Evolutionary conservation across 2,329 filamentous ascomycete genomes (phyloP).

Genomic region (Hymenoscyphus linearis): DNA sequence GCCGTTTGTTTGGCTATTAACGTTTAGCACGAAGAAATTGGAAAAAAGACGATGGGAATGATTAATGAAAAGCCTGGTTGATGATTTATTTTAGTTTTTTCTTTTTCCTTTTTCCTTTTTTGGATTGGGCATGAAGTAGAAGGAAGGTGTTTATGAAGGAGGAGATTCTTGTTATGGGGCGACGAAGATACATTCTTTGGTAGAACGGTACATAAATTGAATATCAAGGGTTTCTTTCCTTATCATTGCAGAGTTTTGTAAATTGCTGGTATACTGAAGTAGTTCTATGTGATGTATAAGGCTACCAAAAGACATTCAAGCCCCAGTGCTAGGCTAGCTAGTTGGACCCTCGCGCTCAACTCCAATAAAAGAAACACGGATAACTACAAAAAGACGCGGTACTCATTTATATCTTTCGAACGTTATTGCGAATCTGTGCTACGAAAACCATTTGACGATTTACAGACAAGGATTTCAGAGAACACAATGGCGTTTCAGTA

Average conservation of each 20-base stretch:
- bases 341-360: too few relatives aligned
- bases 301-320: too few relatives aligned
- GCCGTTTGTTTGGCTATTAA: neutral
- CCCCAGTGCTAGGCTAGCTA: too few relatives aligned
- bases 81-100: neutral
- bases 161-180: neutral
- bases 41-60: neutral
- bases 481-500: too few relatives aligned
- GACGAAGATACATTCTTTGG: neutral
- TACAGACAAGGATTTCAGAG: too few relatives aligned
- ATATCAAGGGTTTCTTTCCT: conserved; percentile 8
- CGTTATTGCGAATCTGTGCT: too few relatives aligned
- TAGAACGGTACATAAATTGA: conserved; percentile 11
- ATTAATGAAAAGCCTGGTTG: neutral
- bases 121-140: neutral
- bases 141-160: conserved; percentile 1
- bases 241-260: neutral
- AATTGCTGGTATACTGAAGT: too few relatives aligned
- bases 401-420: too few relatives aligned
- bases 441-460: too few relatives aligned
- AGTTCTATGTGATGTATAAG: too few relatives aligned
- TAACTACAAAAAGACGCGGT: too few relatives aligned
- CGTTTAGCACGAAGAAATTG: neutral
- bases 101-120: neutral
- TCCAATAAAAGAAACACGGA: too few relatives aligned